Evolutionary conservation across 2,329 filamentous ascomycete genomes (phyloP).

Genomic region (Phialophora chinensis): DNA sequence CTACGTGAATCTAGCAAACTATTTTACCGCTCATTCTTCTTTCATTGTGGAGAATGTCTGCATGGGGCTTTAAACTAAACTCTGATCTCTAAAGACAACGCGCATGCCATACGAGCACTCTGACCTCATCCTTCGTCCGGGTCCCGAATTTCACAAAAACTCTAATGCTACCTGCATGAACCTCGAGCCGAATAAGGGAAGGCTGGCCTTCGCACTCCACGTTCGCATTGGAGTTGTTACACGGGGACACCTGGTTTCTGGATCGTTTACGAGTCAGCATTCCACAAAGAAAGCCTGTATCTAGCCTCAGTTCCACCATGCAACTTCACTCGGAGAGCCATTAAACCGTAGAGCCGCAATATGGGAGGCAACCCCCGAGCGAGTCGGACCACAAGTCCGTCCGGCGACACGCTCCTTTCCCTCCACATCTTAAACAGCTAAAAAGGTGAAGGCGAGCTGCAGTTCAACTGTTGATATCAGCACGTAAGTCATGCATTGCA

Average conservation of each 20-base stretch:
- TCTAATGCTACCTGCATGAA: background rate
- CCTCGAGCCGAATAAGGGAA: background rate
- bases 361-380: background rate
- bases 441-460: background rate
- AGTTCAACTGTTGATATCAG: background rate
- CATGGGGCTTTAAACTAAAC: background rate
- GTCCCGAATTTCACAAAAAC: background rate
- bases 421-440: background rate
- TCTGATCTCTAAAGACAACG: background rate
- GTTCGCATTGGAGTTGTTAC: background rate
- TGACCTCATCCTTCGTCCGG: background rate
- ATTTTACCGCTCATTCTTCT: background rate
- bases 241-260: background rate
- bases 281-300: background rate
- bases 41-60: background rate
- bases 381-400: background rate
- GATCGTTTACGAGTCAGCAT: background rate
- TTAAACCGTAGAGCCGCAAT: background rate
- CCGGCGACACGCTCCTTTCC: background rate
- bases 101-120: background rate
- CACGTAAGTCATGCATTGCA: constrained; percentile 3
- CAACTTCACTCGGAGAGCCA: background rate
- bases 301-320: background rate
- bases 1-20: background rate
- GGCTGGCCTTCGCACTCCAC: background rate